These are phyloP conservation scores for Thraustochytrium sp. DNA, from an alignment of 352 stramenopile species.

Conservation along the genomic window DNA sequence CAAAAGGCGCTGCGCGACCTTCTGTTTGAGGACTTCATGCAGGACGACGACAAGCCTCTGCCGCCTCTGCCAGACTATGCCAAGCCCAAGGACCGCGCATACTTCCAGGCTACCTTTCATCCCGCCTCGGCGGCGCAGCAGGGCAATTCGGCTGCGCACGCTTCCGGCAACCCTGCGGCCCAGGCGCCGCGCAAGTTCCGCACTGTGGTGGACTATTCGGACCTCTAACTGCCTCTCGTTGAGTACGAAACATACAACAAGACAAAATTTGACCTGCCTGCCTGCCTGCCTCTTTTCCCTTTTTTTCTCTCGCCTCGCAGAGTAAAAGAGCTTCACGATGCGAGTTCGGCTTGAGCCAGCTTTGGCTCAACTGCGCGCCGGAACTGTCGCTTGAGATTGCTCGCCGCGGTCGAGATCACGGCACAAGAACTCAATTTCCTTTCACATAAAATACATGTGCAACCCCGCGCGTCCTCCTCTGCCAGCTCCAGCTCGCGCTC, in stretches of 20 bases:
- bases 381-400: no score
- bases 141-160: no score
- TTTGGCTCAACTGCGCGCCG: no score
- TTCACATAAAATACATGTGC: no score
- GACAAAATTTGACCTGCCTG: not conserved
- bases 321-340: no score
- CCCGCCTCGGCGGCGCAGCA: no score
- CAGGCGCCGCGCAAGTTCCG: not conserved
- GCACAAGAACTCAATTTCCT: no score
- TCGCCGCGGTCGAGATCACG: no score
- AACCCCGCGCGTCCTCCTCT: no score
- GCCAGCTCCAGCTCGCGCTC: no score
- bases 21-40: not conserved
- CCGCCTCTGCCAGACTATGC: conserved; percentile 18
- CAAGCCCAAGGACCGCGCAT: not conserved
- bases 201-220: conserved; percentile 26
- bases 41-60: conserved; percentile 8
- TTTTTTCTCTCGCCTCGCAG: not conserved
- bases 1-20: not conserved
- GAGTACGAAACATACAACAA: not conserved
- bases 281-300: not conserved
- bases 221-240: not conserved
- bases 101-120: not conserved
- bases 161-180: not conserved
- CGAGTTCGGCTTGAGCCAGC: no score